phyloP scores from a whole-genome alignment of 345 rosid genomes.

The Isatis tinctoria region DNA sequence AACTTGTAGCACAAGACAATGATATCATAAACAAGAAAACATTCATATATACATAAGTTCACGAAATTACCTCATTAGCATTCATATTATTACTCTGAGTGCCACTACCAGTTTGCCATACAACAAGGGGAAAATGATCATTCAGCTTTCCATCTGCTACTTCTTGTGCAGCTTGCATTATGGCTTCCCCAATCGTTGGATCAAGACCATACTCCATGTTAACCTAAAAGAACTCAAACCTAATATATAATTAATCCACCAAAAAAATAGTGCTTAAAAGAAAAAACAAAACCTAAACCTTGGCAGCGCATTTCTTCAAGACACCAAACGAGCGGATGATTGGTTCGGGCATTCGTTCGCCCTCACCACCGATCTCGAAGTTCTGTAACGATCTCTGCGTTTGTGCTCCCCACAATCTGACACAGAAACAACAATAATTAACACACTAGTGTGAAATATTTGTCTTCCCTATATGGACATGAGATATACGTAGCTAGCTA shows the following conservation, averaged over 20 bases:
- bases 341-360: conserved; percentile 94
- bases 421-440: neutral
- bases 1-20: no score
- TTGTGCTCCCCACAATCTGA: conserved; percentile 95
- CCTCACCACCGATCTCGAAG: conserved; percentile 90
- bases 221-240: no score
- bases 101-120: conserved; percentile 99
- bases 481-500: no score
- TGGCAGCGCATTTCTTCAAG: conserved; percentile 94
- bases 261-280: no score
- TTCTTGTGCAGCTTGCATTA: conserved; percentile 93
- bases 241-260: no score
- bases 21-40: no score
- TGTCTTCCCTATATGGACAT: neutral
- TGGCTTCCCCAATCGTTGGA: conserved; percentile 72
- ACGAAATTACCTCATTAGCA: conserved; percentile 95
- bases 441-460: neutral
- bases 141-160: conserved; percentile 84
- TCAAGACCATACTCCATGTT: conserved; percentile 95
- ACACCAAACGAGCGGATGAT: conserved; percentile 89
- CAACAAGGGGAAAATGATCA: conserved; percentile 88
- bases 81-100: conserved; percentile 99
- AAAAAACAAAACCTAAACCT: no score
- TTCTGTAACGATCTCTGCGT: conserved; percentile 94
- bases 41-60: no score